Conservation (phyloP, 345 rosid genomes). For the Moricandia moricandioides region DNA sequence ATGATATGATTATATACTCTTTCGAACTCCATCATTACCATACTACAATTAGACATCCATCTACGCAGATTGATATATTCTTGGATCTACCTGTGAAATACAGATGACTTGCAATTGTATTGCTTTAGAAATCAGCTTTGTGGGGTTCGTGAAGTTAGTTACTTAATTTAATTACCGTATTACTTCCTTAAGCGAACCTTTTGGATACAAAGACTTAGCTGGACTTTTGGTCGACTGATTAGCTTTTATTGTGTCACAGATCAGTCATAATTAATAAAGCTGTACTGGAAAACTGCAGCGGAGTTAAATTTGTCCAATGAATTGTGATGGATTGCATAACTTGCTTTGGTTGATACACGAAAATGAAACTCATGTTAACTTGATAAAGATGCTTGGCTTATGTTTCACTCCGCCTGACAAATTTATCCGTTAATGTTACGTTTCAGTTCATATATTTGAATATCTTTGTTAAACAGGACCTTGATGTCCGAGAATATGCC, state of each 20-base stretch:
- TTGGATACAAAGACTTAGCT: conserved; percentile 12
- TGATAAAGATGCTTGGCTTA: conserved; percentile 21
- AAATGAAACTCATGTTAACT: conserved; percentile 3
- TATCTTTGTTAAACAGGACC: conserved; percentile 59
- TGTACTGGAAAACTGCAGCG: conserved; percentile 11
- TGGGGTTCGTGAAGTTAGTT: conserved; percentile 10
- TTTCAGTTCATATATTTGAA: conserved; percentile 18
- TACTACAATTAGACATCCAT: background rate
- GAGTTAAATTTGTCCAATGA: background rate
- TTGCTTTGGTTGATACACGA: conserved; percentile 6
- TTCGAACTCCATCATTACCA: background rate
- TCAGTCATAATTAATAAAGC: conserved; percentile 7
- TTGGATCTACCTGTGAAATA: background rate
- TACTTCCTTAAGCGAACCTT: background rate
- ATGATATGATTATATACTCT: background rate
- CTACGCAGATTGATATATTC: conserved; percentile 8
- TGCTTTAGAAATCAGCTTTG: background rate
- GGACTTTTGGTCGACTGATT: conserved; percentile 12
- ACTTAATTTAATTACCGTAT: background rate
- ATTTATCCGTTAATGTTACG: background rate
- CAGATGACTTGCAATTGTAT: background rate
- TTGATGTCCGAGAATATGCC: conserved; percentile 89
- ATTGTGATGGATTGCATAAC: conserved; percentile 18
- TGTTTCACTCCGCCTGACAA: conserved; percentile 10
- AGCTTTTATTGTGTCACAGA: conserved; percentile 18